Conservation (phyloP, 2,329 filamentous ascomycete genomes). For the Fusarium pseudoanthophilum region DNA sequence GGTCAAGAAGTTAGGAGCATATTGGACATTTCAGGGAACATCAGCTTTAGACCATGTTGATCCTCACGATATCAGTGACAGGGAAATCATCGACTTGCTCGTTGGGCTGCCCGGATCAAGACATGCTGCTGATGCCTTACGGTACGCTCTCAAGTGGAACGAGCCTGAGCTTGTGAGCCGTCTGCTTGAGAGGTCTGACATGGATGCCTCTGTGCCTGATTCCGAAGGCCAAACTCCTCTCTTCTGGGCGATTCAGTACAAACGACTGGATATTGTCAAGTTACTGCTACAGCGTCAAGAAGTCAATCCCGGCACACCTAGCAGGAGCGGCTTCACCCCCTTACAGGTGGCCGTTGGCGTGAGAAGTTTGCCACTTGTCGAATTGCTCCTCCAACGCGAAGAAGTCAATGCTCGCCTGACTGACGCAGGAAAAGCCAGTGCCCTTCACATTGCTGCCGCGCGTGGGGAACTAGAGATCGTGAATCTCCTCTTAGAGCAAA, state of each 20-base stretch:
- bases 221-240: not conserved
- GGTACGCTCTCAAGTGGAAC: not conserved
- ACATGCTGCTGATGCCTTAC: not conserved
- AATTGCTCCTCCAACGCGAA: not conserved
- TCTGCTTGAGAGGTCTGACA: slow-evolving; percentile 8
- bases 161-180: not conserved
- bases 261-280: not conserved
- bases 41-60: slow-evolving; percentile 5
- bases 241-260: not conserved
- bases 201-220: slow-evolving; percentile 3
- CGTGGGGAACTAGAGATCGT: not conserved
- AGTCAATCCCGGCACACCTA: not conserved
- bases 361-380: not conserved
- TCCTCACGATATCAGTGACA: not conserved
- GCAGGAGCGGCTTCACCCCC: not conserved
- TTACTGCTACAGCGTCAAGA: not conserved
- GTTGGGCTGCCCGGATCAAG: not conserved
- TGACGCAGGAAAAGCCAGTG: not conserved
- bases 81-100: slow-evolving; percentile 5
- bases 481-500: slow-evolving; percentile 1
- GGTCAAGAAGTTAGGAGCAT: slow-evolving; percentile 16
- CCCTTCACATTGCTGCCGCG: not conserved
- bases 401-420: not conserved
- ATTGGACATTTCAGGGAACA: not conserved
- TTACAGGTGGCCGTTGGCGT: not conserved